Evolutionary conservation across 768 basidiomycete species (phyloP), one percentile per base, ranked within the genome.

Genomic region (Mycena crocata): DNA sequence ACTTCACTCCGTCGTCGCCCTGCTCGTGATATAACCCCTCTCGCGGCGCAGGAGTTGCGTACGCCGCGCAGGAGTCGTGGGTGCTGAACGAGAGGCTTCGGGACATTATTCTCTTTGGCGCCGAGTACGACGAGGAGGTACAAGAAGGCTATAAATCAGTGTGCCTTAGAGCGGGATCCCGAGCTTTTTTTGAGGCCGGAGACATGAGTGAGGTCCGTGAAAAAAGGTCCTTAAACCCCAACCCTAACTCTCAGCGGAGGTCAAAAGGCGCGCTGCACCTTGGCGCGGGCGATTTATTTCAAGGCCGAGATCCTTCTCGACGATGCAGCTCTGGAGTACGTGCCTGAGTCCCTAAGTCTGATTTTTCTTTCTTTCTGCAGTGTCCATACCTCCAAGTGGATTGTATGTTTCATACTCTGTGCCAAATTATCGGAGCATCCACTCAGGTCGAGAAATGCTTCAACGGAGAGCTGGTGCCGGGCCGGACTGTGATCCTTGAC

Each of bases 41-140:
- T 21, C 82, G 92, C 5, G 78, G 80, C 2, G 84, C 84, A 0
- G 93, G 93, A 3, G 84, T 96, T 35, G 89, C 93, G 2, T 94
- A 93, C 74, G 91, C 91, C 5, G 91, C 91, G 5, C 94, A 96
- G 75, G 93, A 94, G 73, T 89, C 91, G 2, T 96, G 93, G 93
- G 89, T 94, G 3, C 87, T 90, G 74, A 94, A 93, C 68, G 91
- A 91, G 67, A 93, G 91, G 0, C 91, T 93, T 57, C 82, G 80
- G 74, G 91, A 94, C 45, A 97, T 96, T 72, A 92, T 97, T 63
- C 78, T 93, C 55, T 96, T 97, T 67, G 94, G 94, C 32, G 79
- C 88, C 14, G 84, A 88, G 0, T 94, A 88, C 67, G 91, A 96
- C 42, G 90, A 93, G 73, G 87, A 85, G 90, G 17, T 96, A 96